phyloP scores from a whole-genome alignment of 169 alveolate species.

The Toxoplasma gondii region DNA sequence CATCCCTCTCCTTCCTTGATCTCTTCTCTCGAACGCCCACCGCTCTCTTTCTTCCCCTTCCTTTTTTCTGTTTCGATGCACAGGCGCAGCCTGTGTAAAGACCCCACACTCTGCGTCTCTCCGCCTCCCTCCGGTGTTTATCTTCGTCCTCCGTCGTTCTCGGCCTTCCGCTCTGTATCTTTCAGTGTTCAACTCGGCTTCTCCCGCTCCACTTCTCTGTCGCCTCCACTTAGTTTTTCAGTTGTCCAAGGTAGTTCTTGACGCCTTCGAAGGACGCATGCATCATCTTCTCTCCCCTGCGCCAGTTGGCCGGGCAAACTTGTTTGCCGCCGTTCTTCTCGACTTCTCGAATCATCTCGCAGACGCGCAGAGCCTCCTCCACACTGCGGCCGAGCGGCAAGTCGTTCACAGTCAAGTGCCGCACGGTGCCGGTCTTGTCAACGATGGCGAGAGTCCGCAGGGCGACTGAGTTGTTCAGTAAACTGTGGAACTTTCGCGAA shows the following conservation, averaged over 20 bases:
- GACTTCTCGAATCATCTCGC: slow-evolving; percentile 80
- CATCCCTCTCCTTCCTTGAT: too few relatives aligned
- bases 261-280: slow-evolving; percentile 93
- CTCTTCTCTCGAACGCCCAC: too few relatives aligned
- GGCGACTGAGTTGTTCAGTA: slow-evolving; percentile 88
- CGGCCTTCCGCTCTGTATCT: too few relatives aligned
- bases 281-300: slow-evolving; percentile 95
- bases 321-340: slow-evolving; percentile 92
- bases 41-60: too few relatives aligned
- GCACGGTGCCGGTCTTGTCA: slow-evolving; percentile 94
- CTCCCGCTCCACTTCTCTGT: too few relatives aligned
- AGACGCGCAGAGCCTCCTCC: slow-evolving; percentile 90
- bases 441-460: slow-evolving; percentile 97
- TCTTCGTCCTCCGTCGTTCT: too few relatives aligned
- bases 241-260: slow-evolving; percentile 69
- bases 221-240: too few relatives aligned
- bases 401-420: slow-evolving; percentile 95
- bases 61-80: too few relatives aligned
- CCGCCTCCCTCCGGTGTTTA: too few relatives aligned
- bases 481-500: slow-evolving; percentile 91
- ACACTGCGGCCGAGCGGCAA: slow-evolving; percentile 97
- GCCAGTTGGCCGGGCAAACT: slow-evolving; percentile 99
- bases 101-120: too few relatives aligned
- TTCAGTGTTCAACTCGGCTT: too few relatives aligned
- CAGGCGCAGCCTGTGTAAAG: too few relatives aligned